Evolutionary conservation across 148 eudicot species (phyloP).

Genomic region (Arbutus unedo): DNA sequence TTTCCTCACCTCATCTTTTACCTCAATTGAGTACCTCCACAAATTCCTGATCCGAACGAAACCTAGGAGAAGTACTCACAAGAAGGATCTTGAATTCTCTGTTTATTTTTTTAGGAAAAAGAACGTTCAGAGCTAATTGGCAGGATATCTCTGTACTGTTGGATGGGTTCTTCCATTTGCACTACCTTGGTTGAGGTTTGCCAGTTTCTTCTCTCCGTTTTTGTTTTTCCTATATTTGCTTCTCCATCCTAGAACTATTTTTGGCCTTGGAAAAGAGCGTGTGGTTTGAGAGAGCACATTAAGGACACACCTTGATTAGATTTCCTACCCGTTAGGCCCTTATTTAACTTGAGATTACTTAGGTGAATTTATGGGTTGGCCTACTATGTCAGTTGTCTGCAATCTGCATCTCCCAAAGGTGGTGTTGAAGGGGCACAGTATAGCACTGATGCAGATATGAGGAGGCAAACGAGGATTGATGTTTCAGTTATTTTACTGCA

Average conservation of each 20-base stretch:
- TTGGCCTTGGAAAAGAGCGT: not conserved
- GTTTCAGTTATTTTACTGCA: not conserved
- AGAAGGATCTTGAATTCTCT: not conserved
- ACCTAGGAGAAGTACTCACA: not conserved
- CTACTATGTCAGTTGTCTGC: not conserved
- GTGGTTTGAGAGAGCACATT: not conserved
- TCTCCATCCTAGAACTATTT: not conserved
- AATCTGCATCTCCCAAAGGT: not conserved
- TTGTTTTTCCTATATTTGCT: not conserved
- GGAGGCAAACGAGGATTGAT: not conserved
- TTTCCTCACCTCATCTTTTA: not conserved
- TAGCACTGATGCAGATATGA: not conserved
- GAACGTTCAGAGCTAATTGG: constrained; percentile 73
- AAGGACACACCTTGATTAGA: not conserved
- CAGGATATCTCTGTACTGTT: constrained; percentile 88
- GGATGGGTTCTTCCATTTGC: constrained; percentile 88
- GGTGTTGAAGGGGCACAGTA: not conserved
- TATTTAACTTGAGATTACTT: not conserved
- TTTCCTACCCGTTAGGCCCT: not conserved
- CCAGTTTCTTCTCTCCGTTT: not conserved
- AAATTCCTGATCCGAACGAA: not conserved
- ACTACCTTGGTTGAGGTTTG: constrained; percentile 85
- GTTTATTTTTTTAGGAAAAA: constrained; percentile 54
- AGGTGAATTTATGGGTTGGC: not conserved
- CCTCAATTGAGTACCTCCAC: not conserved